Evolutionary conservation across 106 monocot genomes (phyloP), one percentile per base, ranked within the genome.

Genomic region (Xerophyta viscosa): DNA sequence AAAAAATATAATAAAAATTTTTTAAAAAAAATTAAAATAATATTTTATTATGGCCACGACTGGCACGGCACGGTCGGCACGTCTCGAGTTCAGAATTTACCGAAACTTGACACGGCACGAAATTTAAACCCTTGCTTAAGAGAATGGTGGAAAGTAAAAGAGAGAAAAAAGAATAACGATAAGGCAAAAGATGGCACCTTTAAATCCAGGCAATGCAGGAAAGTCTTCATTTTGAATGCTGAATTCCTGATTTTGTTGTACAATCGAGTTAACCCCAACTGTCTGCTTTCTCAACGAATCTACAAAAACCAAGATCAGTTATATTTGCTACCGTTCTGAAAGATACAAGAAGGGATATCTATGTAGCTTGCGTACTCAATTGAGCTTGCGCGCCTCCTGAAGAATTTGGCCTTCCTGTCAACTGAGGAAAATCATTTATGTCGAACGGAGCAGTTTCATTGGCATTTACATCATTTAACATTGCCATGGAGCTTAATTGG

Each of bases 161-260:
- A n/a, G n/a, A n/a, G n/a, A n/a, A n/a, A n/a, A n/a, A n/a, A n/a
- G n/a, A n/a, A n/a, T n/a, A n/a, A n/a, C n/a, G n/a, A n/a, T n/a
- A n/a, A n/a, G n/a, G n/a, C n/a, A n/a, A n/a, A n/a, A n/a, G n/a
- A n/a, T n/a, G n/a, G n/a, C 54, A 94, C 93, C 93, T 88, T 94
- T 94, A 43, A 56, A 84, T 57, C 88, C 88, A 64, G 93, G 93
- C 42, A 94, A 84, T 49, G 87, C 93, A 52, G 88, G 93, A 70
- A 94, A 94, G 62, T 94, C 93, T 67, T 94, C 93, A 70, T 88
- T 94, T 54, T 88, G 93, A 30, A 94, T 88, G 65, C 88, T 94
- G 63, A 94, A 94, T 71, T 94, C 93, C 54, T 94, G 93, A 50
- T 66, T 94, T 75, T 88, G 93, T 46, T 94, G 93, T 25, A 94